Evolutionary conservation across 1,139 yeast species (phyloP), one percentile per base, ranked within the genome.

Genomic region (Magnusiomyces magnusii): DNA sequence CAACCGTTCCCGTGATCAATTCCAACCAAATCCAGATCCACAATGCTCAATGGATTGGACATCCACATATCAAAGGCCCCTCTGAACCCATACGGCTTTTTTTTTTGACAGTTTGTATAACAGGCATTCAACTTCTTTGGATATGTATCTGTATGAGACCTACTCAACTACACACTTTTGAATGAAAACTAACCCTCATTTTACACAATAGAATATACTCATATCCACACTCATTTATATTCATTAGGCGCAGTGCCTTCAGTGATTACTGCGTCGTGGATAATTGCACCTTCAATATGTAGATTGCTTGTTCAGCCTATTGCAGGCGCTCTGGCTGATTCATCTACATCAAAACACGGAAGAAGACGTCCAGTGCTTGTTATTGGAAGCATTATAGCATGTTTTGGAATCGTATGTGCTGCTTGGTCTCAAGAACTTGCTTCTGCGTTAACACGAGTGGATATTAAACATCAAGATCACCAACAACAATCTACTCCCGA

Each of bases 271-370:
- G 69, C 83, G 49, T 78, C 83, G 1, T 83, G 87, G 87, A 75
- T 44, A 3, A 23, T 82, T 9, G 85, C 85, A 0, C 86, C 86
- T 0, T 86, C 87, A 0, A 65, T 82, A 5, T 79, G 84, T 13
- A 87, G 87, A 1, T 75, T 83, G 1, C 64, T 83, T 17, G 83
- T 84, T 36, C 86, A 82, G 68, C 87, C 87, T 0, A 69, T 82
- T 3, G 78, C 82, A 28, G 87, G 87, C 0, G 74, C 80, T 15
- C 66, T 80, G 54, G 79, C 84, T 54, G 87, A 83, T 67, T 75
- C 76, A 56, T 78, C 80, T 49, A 73, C 76, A 41, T 69, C 74
- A 36, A 66, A 65, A 34, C 71, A 71, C 59, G 87, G 87, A 2
- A 71, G 85, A 60, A 68, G 87, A 59, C 72, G 82, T 49, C 85